Conservation (phyloP, 768 basidiomycete genomes). For the Dioszegia crocea region DNA sequence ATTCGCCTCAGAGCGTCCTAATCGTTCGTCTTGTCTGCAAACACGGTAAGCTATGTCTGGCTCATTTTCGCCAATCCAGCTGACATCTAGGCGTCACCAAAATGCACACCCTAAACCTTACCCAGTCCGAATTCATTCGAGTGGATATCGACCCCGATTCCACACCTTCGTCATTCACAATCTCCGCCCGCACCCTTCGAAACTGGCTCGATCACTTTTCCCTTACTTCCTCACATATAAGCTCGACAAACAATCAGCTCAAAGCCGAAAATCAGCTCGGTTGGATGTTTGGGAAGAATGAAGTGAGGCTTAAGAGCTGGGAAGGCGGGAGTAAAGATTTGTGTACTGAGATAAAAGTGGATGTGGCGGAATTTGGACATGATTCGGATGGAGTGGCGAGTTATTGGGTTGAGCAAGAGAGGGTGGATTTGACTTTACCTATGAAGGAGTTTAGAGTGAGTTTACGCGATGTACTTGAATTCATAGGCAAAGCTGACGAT, state of each 20-base stretch:
- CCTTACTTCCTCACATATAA: background rate
- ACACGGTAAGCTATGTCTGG: slow-evolving; percentile 33
- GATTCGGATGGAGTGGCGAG: slow-evolving; percentile 28
- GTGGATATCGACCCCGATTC: slow-evolving; percentile 43
- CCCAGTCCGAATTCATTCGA: slow-evolving; percentile 36
- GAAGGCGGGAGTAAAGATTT: slow-evolving; percentile 35
- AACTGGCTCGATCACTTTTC: slow-evolving; percentile 48
- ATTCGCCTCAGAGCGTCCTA: slow-evolving; percentile 23
- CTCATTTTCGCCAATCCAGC: background rate
- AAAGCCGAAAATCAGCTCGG: slow-evolving; percentile 40
- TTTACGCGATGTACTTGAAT: background rate
- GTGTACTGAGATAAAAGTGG: slow-evolving; percentile 44
- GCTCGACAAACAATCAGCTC: background rate
- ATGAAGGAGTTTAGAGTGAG: slow-evolving; percentile 49
- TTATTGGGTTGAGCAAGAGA: slow-evolving; percentile 31
- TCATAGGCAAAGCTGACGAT: background rate
- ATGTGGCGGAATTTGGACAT: slow-evolving; percentile 40
- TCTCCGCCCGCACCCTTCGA: slow-evolving; percentile 37
- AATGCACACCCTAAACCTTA: slow-evolving; percentile 45
- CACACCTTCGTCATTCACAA: slow-evolving; percentile 36
- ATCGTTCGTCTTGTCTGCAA: slow-evolving; percentile 46
- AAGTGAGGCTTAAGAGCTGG: slow-evolving; percentile 45
- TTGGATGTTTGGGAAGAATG: slow-evolving; percentile 42
- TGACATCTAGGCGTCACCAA: slow-evolving; percentile 44
- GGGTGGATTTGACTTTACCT: slow-evolving; percentile 45